These are phyloP conservation scores for Pelargonium exstipulatum DNA, from an alignment of 441 rosid genomes.

Conservation along the genomic window DNA sequence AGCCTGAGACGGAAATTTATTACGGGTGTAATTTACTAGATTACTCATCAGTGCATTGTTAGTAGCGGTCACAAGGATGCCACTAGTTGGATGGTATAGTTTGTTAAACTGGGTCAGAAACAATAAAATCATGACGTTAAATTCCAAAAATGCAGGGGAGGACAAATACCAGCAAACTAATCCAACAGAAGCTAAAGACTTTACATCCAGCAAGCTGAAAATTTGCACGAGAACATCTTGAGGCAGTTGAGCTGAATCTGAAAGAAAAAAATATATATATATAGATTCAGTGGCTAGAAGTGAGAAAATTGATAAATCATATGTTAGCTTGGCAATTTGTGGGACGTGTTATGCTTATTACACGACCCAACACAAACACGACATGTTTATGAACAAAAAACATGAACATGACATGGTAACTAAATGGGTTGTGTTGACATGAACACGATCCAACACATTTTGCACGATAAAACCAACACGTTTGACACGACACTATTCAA, in stretches of 20 bases:
- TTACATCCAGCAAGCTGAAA: constrained; percentile 59
- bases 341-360: too few relatives aligned
- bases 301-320: background rate
- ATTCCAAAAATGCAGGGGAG: background rate
- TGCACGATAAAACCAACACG: too few relatives aligned
- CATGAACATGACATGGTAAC: too few relatives aligned
- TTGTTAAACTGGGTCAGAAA: too few relatives aligned
- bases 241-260: constrained; percentile 61
- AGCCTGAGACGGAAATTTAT: background rate
- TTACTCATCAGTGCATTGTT: background rate
- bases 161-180: constrained; percentile 57
- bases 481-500: too few relatives aligned
- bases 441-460: too few relatives aligned
- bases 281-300: background rate
- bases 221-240: constrained; percentile 60
- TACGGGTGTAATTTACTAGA: background rate
- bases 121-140: background rate
- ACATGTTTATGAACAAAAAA: too few relatives aligned
- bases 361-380: too few relatives aligned
- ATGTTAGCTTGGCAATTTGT: background rate
- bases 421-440: too few relatives aligned
- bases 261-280: background rate
- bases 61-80: too few relatives aligned
- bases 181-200: constrained; percentile 48
- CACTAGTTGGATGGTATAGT: too few relatives aligned